Conservation (phyloP, 2,329 filamentous ascomycete genomes). For the Ophiostoma sp. region DNA sequence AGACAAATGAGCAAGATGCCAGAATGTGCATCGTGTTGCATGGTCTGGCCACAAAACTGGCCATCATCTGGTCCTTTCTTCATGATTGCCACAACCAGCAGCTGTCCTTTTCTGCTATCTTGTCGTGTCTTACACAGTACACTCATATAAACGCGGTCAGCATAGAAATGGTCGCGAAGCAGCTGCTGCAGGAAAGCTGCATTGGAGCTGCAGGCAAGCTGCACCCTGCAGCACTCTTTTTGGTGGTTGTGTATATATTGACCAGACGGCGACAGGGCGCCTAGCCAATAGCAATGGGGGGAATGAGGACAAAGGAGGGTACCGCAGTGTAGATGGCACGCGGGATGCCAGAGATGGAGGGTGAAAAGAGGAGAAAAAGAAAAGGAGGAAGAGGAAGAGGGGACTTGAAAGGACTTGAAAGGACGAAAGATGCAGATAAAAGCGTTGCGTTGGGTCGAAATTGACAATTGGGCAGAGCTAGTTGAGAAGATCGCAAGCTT, state of each 20-base stretch:
- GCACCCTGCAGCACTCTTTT: background rate
- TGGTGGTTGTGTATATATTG: background rate
- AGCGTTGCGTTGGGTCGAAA: constrained; percentile 16
- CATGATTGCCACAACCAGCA: background rate
- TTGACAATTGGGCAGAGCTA: background rate
- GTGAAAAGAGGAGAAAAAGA: constrained; percentile 18
- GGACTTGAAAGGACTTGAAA: background rate
- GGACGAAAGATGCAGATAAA: background rate
- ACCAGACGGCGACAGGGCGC: background rate
- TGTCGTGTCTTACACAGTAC: background rate
- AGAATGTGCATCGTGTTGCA: background rate
- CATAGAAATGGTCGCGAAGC: background rate
- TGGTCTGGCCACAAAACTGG: background rate
- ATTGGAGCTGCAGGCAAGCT: constrained; percentile 11
- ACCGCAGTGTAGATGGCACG: background rate
- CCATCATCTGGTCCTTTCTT: background rate
- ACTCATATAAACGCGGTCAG: background rate
- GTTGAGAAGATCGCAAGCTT: background rate
- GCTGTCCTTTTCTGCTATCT: background rate
- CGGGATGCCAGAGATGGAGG: constrained; percentile 5
- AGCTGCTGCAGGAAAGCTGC: constrained; percentile 15
- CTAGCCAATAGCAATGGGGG: background rate
- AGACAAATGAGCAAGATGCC: background rate
- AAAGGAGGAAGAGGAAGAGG: background rate
- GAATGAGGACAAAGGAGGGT: background rate